phyloP scores from a whole-genome alignment of 129 eudicot genomes.

The Centrapalus pauciflorus region DNA sequence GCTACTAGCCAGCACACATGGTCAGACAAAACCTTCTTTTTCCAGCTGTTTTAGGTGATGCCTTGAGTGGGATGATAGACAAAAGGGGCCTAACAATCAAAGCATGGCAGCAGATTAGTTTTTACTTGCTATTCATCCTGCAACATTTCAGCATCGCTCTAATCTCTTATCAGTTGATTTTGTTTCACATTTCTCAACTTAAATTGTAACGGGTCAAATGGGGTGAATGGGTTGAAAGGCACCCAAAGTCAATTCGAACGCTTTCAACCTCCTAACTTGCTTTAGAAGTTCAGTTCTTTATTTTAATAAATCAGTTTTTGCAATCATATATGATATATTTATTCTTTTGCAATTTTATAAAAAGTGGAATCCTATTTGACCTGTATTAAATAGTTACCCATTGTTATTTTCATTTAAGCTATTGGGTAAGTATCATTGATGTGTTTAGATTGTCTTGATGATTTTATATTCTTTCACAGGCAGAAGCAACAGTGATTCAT shows the following conservation, averaged over 20 bases:
- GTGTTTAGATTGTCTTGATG: background rate
- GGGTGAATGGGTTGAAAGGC: background rate
- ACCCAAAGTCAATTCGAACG: background rate
- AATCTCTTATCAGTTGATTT: background rate
- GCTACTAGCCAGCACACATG: slow-evolving; percentile 87
- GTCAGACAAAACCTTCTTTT: slow-evolving; percentile 94
- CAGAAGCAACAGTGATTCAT: slow-evolving; percentile 82
- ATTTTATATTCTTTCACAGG: slow-evolving; percentile 45
- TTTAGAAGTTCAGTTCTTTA: too few species aligned
- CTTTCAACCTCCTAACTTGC: background rate
- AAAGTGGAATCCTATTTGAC: too few species aligned
- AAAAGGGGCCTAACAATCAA: slow-evolving; percentile 75
- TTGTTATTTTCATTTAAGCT: too few species aligned
- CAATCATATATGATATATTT: too few species aligned
- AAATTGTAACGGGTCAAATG: background rate
- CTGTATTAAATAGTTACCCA: too few species aligned
- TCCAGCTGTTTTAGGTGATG: slow-evolving; percentile 68
- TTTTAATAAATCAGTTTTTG: background rate
- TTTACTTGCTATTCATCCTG: background rate
- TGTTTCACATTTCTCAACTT: background rate
- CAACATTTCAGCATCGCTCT: background rate
- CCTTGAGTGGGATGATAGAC: slow-evolving; percentile 68
- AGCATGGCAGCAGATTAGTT: slow-evolving; percentile 92
- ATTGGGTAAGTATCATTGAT: too few species aligned
- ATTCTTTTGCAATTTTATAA: too few species aligned